These are phyloP conservation scores for Neoarthrinium moseri DNA, from an alignment of 2,329 filamentous ascomycete species.

Conservation along the genomic window DNA sequence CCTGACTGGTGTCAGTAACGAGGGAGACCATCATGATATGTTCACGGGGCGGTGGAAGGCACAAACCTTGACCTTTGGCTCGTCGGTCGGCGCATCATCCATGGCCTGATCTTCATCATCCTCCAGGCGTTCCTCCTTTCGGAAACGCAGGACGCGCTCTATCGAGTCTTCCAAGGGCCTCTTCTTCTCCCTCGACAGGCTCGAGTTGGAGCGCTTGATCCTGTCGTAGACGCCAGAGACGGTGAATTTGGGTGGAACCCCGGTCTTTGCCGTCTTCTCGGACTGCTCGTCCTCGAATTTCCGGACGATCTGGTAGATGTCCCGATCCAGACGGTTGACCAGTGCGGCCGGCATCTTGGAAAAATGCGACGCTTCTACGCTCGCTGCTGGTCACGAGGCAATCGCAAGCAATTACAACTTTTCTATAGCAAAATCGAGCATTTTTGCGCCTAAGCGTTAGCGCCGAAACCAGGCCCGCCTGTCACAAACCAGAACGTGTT, in stretches of 20 bases:
- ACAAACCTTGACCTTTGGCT: constrained; percentile 24
- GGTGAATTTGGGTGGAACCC: constrained; percentile 47
- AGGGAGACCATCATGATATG: neutral
- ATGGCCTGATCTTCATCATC: constrained; percentile 27
- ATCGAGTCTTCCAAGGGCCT: constrained; percentile 80
- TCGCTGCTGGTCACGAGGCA: too few species aligned
- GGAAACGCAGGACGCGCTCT: constrained; percentile 73
- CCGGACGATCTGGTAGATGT: constrained; percentile 76
- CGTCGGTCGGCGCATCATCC: constrained; percentile 22
- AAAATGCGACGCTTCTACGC: too few species aligned
- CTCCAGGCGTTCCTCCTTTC: constrained; percentile 58
- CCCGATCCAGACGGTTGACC: constrained; percentile 53
- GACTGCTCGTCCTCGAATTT: constrained; percentile 71
- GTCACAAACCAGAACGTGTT: too few species aligned
- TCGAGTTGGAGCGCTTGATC: constrained; percentile 85
- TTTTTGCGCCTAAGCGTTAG: too few species aligned
- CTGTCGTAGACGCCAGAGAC: constrained; percentile 69
- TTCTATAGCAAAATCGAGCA: too few species aligned
- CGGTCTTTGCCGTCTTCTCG: constrained; percentile 34
- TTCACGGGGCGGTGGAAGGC: neutral
- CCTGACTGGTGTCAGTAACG: constrained; percentile 13
- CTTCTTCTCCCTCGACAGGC: constrained; percentile 79
- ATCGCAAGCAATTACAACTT: too few species aligned
- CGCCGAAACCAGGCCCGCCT: too few species aligned
- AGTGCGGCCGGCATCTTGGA: constrained; percentile 6